A percentile compares a stretch with the other conserved stretches of the same genome.
Evolutionary conservation across 495 filamentous ascomycete genomes (phyloP).

Genomic region (Penicillium salamii): DNA sequence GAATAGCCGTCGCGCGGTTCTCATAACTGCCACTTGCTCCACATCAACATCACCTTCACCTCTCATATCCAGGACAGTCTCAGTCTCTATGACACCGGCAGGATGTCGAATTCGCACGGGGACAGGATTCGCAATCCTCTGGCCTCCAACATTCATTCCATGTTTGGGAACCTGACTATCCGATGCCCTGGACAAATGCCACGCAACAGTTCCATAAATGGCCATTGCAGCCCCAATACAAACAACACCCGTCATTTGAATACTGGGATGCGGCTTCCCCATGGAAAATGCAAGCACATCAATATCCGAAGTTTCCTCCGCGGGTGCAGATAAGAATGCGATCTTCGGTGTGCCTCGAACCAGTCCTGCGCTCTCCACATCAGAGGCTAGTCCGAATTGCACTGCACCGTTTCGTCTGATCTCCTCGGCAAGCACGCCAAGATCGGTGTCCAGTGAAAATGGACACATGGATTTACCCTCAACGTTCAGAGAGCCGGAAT

Average conservation of each 20-base stretch:
- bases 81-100: conserved; percentile 20
- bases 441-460: neutral
- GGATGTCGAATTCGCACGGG: conserved; percentile 18
- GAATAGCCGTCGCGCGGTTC: conserved; percentile 27
- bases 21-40: conserved; percentile 23
- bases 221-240: conserved; percentile 25
- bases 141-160: conserved; percentile 14
- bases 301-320: conserved; percentile 10
- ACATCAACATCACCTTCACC: conserved; percentile 9
- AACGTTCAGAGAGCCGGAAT: conserved; percentile 17
- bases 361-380: conserved; percentile 10
- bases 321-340: conserved; percentile 19
- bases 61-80: conserved; percentile 12
- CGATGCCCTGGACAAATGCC: neutral
- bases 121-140: conserved; percentile 6
- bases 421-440: conserved; percentile 17
- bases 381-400: conserved; percentile 20
- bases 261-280: conserved; percentile 30
- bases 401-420: conserved; percentile 29
- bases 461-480: neutral
- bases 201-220: conserved; percentile 28
- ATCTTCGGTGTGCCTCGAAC: conserved; percentile 32
- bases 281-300: conserved; percentile 26
- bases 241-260: conserved; percentile 35
- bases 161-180: neutral